A percentile compares a stretch with the other conserved stretches of the same genome.
Conservation (phyloP, 176 grass and related monocot genomes). For the Pontederia crassipes region DNA sequence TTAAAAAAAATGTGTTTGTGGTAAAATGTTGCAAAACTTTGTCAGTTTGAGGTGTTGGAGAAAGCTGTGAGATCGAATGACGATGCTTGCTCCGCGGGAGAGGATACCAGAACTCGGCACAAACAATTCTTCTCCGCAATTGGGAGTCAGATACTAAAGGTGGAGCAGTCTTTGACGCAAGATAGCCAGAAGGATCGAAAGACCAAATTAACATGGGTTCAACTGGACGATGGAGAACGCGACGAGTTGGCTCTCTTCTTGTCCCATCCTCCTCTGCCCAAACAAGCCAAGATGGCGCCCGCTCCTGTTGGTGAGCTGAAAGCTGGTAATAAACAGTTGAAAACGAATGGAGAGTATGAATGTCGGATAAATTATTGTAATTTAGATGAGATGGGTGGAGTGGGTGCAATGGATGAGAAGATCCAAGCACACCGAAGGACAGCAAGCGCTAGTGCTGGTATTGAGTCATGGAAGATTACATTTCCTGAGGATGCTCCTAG, state of each 20-base stretch:
- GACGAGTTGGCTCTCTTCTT: slow-evolving; percentile 66
- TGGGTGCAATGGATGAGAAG: background rate
- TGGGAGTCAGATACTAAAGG: slow-evolving; percentile 45
- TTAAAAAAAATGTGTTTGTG: too few relatives aligned
- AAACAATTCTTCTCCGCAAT: slow-evolving; percentile 55
- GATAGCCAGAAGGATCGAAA: slow-evolving; percentile 35
- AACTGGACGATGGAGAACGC: slow-evolving; percentile 55
- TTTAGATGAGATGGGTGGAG: background rate
- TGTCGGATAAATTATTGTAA: background rate
- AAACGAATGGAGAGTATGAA: slow-evolving; percentile 8
- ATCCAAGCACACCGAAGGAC: slow-evolving; percentile 13
- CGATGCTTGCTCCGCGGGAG: slow-evolving; percentile 30
- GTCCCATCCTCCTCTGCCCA: slow-evolving; percentile 14
- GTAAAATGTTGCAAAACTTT: background rate
- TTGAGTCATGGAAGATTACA: slow-evolving; percentile 19
- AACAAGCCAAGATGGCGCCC: background rate
- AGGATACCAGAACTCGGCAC: slow-evolving; percentile 62
- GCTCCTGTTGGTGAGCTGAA: slow-evolving; percentile 30
- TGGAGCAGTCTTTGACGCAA: slow-evolving; percentile 58
- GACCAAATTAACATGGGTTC: slow-evolving; percentile 44
- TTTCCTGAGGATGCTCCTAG: slow-evolving; percentile 13
- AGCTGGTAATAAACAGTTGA: slow-evolving; percentile 26
- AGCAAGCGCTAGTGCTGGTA: slow-evolving; percentile 12
- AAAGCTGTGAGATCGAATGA: slow-evolving; percentile 48
- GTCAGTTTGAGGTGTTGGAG: slow-evolving; percentile 70